These are phyloP conservation scores for Henningerozyma blattae DNA, from an alignment of 805 yeast species.

Conservation along the genomic window DNA sequence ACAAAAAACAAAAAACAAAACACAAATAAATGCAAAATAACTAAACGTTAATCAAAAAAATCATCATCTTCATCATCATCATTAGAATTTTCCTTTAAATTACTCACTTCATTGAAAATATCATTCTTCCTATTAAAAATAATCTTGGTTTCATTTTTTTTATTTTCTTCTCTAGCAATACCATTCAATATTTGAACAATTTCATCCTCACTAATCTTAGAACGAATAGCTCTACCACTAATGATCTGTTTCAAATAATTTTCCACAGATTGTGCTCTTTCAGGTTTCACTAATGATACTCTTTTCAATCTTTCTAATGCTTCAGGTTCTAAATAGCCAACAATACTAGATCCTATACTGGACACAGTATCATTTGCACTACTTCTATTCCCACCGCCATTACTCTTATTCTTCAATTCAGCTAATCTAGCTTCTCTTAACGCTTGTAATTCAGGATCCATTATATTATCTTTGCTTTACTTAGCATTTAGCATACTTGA, in stretches of 20 bases:
- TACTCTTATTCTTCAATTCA: constrained; percentile 52
- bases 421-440: constrained; percentile 86
- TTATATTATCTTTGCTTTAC: no score
- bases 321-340: constrained; percentile 64
- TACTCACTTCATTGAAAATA: constrained; percentile 24
- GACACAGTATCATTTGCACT: constrained; percentile 2
- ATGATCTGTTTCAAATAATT: constrained; percentile 61
- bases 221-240: constrained; percentile 57
- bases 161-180: constrained; percentile 60
- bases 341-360: constrained; percentile 26
- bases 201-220: constrained; percentile 70
- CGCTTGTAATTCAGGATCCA: constrained; percentile 89
- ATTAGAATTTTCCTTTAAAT: constrained; percentile 12
- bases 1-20: no score
- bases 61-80: constrained; percentile 31
- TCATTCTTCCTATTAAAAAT: constrained; percentile 44
- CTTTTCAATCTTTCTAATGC: constrained; percentile 85
- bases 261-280: constrained; percentile 82
- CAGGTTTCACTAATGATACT: constrained; percentile 82
- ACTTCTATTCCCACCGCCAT: constrained; percentile 16
- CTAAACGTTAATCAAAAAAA: constrained; percentile 33
- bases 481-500: no score
- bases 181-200: constrained; percentile 76
- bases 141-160: constrained; percentile 51
- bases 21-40: no score